Evolutionary conservation across 2,329 filamentous ascomycete species (phyloP).

Genomic region (Diaporthe aspalathi): DNA sequence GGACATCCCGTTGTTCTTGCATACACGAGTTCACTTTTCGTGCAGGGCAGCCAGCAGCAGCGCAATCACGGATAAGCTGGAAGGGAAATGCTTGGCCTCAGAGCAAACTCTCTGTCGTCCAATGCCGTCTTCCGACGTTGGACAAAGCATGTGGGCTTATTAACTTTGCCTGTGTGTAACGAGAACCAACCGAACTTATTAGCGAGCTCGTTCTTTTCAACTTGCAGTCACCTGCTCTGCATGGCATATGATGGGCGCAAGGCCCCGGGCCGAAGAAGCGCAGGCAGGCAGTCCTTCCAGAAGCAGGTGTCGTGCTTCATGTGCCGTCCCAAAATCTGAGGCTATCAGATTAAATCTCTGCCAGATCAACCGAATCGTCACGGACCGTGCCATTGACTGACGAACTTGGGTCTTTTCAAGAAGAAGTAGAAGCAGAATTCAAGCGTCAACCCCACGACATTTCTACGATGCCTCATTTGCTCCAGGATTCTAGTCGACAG

Average conservation of each 20-base stretch:
- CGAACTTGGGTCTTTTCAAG: neutral
- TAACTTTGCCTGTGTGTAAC: neutral
- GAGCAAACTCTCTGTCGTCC: neutral
- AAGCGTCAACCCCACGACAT: neutral
- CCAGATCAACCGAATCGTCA: neutral
- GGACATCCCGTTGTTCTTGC: conserved; percentile 1
- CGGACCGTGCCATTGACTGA: neutral
- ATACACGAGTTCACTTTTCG: neutral
- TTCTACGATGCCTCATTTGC: neutral
- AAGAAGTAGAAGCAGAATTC: neutral
- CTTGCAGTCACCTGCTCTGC: neutral
- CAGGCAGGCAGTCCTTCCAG: neutral
- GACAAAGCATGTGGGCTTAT: neutral
- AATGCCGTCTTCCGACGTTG: conserved; percentile 8
- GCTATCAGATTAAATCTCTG: neutral
- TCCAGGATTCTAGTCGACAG: neutral
- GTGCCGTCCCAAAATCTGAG: neutral
- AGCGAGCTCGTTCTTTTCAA: neutral
- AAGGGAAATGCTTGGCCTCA: conserved; percentile 1
- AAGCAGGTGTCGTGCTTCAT: neutral
- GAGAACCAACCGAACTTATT: neutral
- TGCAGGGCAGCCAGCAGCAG: neutral
- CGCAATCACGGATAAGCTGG: neutral
- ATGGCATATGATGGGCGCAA: neutral
- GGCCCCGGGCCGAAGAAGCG: neutral